phyloP scores from a whole-genome alignment of 2,329 filamentous ascomycete species.

The Sclerotinia spermophila region DNA sequence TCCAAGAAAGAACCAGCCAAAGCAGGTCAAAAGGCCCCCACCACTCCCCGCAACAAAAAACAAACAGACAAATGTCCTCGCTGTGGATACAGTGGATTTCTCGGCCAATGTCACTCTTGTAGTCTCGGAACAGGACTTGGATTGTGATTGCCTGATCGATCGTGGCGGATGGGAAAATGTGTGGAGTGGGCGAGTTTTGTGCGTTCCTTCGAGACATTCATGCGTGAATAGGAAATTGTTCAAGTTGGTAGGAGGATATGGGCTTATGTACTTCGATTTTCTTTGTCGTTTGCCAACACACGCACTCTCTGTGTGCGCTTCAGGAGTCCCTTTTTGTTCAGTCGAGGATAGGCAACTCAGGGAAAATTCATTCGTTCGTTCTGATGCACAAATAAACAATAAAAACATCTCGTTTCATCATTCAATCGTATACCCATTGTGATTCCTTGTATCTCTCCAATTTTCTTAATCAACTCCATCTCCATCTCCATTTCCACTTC shows the following conservation, averaged over 20 bases:
- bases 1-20: neutral
- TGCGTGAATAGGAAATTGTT: neutral
- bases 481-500: neutral
- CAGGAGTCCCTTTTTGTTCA: neutral
- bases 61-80: neutral
- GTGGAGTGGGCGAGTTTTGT: neutral
- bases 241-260: too few relatives aligned
- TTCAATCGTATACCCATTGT: neutral
- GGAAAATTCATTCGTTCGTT: accelerated
- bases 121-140: neutral
- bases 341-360: neutral
- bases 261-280: neutral
- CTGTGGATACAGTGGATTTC: neutral
- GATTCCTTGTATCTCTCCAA: neutral
- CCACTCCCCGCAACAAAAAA: neutral
- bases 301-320: neutral
- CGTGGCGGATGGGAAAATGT: neutral
- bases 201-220: too few relatives aligned
- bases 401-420: neutral
- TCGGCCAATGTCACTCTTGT: neutral
- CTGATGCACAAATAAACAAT: neutral
- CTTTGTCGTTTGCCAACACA: neutral
- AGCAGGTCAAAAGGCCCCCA: neutral
- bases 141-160: neutral
- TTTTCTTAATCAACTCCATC: neutral